These are phyloP conservation scores for Leishmania turanica DNA, from an alignment of 208 protist genomes.

Conservation along the genomic window DNA sequence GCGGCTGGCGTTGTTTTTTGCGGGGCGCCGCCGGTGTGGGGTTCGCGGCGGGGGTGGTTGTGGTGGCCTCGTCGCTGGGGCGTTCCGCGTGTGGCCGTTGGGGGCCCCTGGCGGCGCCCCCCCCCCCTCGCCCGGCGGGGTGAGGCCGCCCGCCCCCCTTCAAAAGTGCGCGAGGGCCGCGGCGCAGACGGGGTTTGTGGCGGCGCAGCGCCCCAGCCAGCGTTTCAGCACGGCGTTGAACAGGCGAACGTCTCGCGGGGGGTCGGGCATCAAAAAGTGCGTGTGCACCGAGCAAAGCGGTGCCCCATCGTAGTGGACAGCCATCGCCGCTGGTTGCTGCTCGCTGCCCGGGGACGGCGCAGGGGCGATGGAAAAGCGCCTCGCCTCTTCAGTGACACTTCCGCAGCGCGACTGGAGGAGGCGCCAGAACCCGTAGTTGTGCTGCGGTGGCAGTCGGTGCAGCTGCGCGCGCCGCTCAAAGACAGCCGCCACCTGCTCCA, in stretches of 20 bases:
- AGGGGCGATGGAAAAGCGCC: slow-evolving; percentile 52
- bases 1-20: too few relatives aligned
- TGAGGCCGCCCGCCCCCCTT: too few relatives aligned
- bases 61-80: too few relatives aligned
- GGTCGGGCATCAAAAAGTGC: slow-evolving; percentile 48
- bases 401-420: slow-evolving; percentile 49
- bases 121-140: too few relatives aligned
- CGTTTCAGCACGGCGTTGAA: slow-evolving; percentile 64
- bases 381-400: slow-evolving; percentile 36
- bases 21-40: too few relatives aligned
- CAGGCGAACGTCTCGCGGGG: slow-evolving; percentile 41
- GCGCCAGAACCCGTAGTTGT: slow-evolving; percentile 91
- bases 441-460: slow-evolving; percentile 57
- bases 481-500: slow-evolving; percentile 58
- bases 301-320: slow-evolving; percentile 54
- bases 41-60: too few relatives aligned
- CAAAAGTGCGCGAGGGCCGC: background rate
- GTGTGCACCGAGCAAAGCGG: slow-evolving; percentile 79
- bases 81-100: too few relatives aligned
- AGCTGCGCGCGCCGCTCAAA: slow-evolving; percentile 32
- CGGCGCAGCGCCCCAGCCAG: slow-evolving; percentile 36
- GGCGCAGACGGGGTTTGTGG: slow-evolving; percentile 14
- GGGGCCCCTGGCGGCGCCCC: too few relatives aligned
- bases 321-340: slow-evolving; percentile 1
- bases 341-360: background rate